Base-by-base conservation (phyloP, 768 basidiomycete genomes). In the Mycena maculata region DNA sequence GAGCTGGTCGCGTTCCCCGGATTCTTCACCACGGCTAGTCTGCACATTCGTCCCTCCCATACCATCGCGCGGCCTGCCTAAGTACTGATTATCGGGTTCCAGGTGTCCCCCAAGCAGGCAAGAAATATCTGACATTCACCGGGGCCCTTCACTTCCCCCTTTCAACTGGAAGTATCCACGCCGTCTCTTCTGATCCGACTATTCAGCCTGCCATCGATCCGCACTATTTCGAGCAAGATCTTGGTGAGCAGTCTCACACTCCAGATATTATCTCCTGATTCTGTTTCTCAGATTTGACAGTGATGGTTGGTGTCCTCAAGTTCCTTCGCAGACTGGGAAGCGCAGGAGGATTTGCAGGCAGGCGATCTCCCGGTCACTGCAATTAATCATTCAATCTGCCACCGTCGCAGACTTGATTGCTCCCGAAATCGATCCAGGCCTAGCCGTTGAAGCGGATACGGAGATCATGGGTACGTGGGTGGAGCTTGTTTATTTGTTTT, bases 61-160 rank as follows among this genome's bases (percentile, higher is more conserved):
- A 36, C 33, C 33, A 36, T 27, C 8, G 4, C 49, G 11, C 1
- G 27, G 13, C 11, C n/a, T 28, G 23, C 49, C 7, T 2, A 16
- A 22, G 13, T 22, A 39, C 4, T 30, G 2, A 25, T 53, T 22
- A 49, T 47, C 4, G 12, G 6, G 25, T 42, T 45, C 8, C 16
- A 63, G 65, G 55, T 36, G 33, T 38, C 4, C 73, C 68, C 1
- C 49, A 69, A 25, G 22, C 67, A 0, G 73, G 70, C 11, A 72
- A 69, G 47, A 67, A 58, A 28, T 79, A 80, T 57, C 38, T 77
- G 53, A 73, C 73, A 1, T 57, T 79, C 30, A 67, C 49, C 1
- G 58, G 63, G 23, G 60, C 68, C 8, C 64, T 72, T 1, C 71
- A 68, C 44, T 73, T 76, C 48, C 72, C 73, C 2, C 75, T 75